Evolutionary conservation across 352 stramenopile species (phyloP).

Genomic region (Globisporangium splendens): DNA sequence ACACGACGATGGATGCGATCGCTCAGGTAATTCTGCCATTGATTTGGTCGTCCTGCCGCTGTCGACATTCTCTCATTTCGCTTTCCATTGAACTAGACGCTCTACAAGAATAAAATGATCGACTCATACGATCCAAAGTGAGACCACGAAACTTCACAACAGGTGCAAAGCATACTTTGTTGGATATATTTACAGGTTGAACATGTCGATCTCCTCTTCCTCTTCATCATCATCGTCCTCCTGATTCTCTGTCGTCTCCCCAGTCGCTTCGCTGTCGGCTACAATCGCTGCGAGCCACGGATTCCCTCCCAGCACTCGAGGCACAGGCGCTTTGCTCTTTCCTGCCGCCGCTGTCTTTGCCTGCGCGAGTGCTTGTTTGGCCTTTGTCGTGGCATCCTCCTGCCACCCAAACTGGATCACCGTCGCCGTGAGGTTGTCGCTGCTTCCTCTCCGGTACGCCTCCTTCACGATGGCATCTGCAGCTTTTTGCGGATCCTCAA

Average conservation of each 20-base stretch:
- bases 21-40: slow-evolving; percentile 25
- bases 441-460: slow-evolving; percentile 48
- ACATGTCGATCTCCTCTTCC: slow-evolving; percentile 63
- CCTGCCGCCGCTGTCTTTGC: neutral
- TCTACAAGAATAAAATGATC: slow-evolving; percentile 15
- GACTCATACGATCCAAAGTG: slow-evolving; percentile 12
- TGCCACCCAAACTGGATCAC: slow-evolving; percentile 52
- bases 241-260: slow-evolving; percentile 15
- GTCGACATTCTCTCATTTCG: neutral
- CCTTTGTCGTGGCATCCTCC: slow-evolving; percentile 10
- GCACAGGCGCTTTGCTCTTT: neutral
- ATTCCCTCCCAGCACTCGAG: neutral
- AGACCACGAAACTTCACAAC: neutral
- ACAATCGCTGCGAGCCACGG: slow-evolving; percentile 5
- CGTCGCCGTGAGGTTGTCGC: slow-evolving; percentile 54
- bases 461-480: slow-evolving; percentile 50
- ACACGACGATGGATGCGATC: slow-evolving; percentile 31
- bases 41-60: no score
- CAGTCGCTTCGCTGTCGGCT: slow-evolving; percentile 9
- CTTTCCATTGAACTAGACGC: slow-evolving; percentile 2
- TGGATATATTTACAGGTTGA: slow-evolving; percentile 24
- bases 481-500: slow-evolving; percentile 35
- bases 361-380: slow-evolving; percentile 19
- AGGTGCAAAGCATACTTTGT: no score
- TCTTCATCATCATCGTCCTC: slow-evolving; percentile 12